Percentiles rank a stretch among this genome's conserved stretches.
These are phyloP conservation scores for Hymenoscyphus repandus DNA, from an alignment of 2,329 filamentous ascomycete genomes.

Conservation along the genomic window DNA sequence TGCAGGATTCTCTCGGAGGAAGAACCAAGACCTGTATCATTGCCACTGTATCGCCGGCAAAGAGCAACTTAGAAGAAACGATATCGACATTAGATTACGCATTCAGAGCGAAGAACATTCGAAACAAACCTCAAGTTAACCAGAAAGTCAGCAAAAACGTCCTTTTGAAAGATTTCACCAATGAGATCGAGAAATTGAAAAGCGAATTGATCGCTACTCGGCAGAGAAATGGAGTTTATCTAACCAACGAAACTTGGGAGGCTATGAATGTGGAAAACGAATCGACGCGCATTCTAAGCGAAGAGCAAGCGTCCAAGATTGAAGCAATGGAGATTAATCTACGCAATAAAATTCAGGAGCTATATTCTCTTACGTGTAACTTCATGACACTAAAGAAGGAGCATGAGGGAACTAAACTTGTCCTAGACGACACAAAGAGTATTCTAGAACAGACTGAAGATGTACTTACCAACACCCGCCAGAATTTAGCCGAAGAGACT, in stretches of 20 bases:
- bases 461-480: conserved; percentile 71
- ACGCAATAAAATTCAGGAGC: conserved; percentile 87
- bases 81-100: conserved; percentile 98
- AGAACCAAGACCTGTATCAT: conserved; percentile 98
- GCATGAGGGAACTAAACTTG: conserved; percentile 67
- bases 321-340: conserved; percentile 88
- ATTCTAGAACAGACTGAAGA: conserved; percentile 84
- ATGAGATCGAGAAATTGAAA: conserved; percentile 91
- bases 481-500: conserved; percentile 73
- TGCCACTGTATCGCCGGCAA: conserved; percentile 89
- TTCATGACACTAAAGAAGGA: conserved; percentile 89
- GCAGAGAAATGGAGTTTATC: conserved; percentile 90
- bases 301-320: conserved; percentile 88
- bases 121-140: conserved; percentile 95
- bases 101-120: conserved; percentile 96
- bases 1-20: conserved; percentile 95
- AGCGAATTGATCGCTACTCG: conserved; percentile 88
- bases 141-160: conserved; percentile 90
- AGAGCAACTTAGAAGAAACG: conserved; percentile 93
- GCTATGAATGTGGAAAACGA: conserved; percentile 90
- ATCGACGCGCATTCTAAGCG: conserved; percentile 81
- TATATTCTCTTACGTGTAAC: conserved; percentile 78
- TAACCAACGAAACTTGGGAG: conserved; percentile 84
- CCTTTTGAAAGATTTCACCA: conserved; percentile 80
- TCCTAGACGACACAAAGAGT: conserved; percentile 73